Evolutionary conservation across 192 early-diverging fungal genomes (phyloP), one percentile per base, ranked within the genome.

Genomic region (Coemansia sp.): DNA sequence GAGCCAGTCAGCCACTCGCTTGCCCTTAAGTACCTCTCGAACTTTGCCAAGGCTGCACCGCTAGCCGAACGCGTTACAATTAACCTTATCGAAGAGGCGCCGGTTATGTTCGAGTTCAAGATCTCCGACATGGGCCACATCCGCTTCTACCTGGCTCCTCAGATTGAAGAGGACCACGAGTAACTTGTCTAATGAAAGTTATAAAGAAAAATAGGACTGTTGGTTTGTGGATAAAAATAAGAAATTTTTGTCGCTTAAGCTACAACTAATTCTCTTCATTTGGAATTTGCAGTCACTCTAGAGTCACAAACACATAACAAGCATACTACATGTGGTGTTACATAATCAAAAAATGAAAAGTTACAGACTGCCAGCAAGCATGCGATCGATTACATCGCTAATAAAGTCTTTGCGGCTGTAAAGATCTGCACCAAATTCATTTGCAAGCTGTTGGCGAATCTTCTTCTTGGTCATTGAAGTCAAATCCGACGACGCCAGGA

Each of bases 41-140:
- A 91, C 83, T 99, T 99, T 66, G 85, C 93, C 51, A 99, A 98
- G 83, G 95, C 95, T 22, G 92, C 92, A 13, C 89, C 93, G 5
- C 76, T 98, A 23, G 80, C 89, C 9, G 69, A 79, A 14, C 73
- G 79, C 44, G 95, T 99, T 59, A 88, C 82, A 45, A 80, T 98
- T 45, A 83, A 81, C 67, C 81, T 99, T 67, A 89, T 89, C 37
- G 81, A 87, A 64, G 93, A 94, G 39, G 86, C 95, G 4, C 96
- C 96, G 14, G 68, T 97, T 50, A 76, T 98, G 73, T 88, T 98
- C 42, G 93, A 98, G 80, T 98, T 95, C 82, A 87, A 88, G 67
- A 85, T 95, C 57, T 87, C 83, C 45, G 89, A 92, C 24, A 71
- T 91, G 55, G 96, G 94, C 30, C 89, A 93, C 80, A 86, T 98